Evolutionary conservation across 2,329 filamentous ascomycete genomes (phyloP).

Genomic region (Alternaria sp.): DNA sequence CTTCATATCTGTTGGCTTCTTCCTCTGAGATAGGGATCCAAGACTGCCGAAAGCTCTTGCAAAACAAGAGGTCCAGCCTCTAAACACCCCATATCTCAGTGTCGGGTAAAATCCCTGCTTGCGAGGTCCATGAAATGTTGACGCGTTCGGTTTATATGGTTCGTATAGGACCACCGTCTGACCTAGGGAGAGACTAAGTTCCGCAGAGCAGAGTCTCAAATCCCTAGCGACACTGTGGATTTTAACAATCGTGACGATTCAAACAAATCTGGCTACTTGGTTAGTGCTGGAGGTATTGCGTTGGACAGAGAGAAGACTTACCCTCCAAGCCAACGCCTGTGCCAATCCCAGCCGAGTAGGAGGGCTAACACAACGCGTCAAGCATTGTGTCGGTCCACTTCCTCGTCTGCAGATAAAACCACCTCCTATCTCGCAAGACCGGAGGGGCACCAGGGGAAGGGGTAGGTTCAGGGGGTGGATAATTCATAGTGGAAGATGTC

Average conservation of each 20-base stretch:
- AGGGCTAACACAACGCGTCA: neutral
- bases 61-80: constrained; percentile 27
- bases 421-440: neutral
- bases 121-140: constrained; percentile 19
- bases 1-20: constrained; percentile 46
- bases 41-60: constrained; percentile 29
- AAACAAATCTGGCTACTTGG: neutral
- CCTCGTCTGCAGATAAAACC: neutral
- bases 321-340: neutral
- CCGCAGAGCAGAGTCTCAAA: no score
- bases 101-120: constrained; percentile 36
- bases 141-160: neutral
- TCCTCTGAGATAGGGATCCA: constrained; percentile 27
- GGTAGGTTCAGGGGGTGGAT: neutral
- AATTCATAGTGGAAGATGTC: neutral
- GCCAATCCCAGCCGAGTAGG: neutral
- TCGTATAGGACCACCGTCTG: neutral
- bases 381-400: neutral
- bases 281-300: neutral
- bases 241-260: neutral
- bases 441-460: neutral
- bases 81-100: constrained; percentile 21
- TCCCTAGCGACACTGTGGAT: neutral
- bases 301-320: neutral
- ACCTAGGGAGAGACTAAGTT: neutral